phyloP scores from a whole-genome alignment of 345 rosid genomes.

The Jatropha curcas region DNA sequence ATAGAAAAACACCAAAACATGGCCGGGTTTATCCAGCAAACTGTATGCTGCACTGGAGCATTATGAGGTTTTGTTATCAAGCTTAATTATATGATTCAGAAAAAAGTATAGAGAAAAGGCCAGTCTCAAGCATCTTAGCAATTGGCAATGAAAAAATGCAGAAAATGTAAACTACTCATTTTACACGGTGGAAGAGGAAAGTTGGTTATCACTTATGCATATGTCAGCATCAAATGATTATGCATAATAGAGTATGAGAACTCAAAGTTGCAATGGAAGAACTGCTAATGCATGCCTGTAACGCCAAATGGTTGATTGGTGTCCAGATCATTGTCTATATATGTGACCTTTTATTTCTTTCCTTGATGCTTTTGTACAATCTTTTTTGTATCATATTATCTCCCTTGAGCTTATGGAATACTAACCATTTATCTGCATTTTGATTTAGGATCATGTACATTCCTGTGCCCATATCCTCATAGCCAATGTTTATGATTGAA shows the following conservation, averaged over 20 bases:
- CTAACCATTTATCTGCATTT: too few species aligned
- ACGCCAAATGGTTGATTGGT: background rate
- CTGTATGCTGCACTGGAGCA: background rate
- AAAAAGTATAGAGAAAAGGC: background rate
- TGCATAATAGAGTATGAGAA: background rate
- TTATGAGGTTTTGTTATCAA: background rate
- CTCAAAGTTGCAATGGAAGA: background rate
- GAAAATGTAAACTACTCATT: background rate
- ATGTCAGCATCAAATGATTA: too few species aligned
- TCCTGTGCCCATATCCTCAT: too few species aligned
- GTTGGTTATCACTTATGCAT: background rate
- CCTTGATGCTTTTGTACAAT: too few species aligned
- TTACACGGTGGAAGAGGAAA: background rate
- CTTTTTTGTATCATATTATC: too few species aligned
- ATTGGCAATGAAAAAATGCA: too few species aligned
- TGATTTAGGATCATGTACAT: too few species aligned
- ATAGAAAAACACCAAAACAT: background rate
- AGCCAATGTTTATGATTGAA: too few species aligned
- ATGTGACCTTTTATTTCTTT: too few species aligned
- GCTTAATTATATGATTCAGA: background rate
- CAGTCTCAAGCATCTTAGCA: constrained; percentile 10
- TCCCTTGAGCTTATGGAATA: too few species aligned
- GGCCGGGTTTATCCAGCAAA: background rate
- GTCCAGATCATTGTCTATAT: background rate
- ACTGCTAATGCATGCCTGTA: background rate